These are phyloP conservation scores for Gracilaria domingensis DNA, from an alignment of 23 red algal species.

Conservation along the genomic window DNA sequence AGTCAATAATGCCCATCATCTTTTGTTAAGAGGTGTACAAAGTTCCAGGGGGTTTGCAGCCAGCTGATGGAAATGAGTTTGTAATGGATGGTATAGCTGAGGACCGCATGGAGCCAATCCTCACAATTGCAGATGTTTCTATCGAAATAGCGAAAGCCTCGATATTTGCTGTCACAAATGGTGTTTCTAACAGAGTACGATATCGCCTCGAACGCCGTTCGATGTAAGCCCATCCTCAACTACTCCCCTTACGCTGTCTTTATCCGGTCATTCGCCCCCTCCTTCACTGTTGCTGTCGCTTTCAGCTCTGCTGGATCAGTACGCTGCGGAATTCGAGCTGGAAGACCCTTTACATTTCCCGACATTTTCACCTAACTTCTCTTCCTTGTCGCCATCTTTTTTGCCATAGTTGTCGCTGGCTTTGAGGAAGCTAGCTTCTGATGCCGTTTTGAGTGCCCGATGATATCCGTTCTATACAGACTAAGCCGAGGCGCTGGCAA, in stretches of 20 bases:
- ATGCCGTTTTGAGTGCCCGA: conserved; percentile 26
- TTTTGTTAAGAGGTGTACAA: conserved; percentile 45
- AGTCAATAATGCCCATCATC: conserved; percentile 50
- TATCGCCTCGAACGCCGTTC: conserved; percentile 16
- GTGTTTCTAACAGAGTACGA: conserved; percentile 33
- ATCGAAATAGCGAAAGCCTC: conserved; percentile 48
- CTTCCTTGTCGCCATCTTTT: not conserved
- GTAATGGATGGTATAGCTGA: conserved; percentile 8
- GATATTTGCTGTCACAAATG: conserved; percentile 60
- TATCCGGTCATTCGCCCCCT: not conserved
- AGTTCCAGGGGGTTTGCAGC: conserved; percentile 34
- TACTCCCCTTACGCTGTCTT: conserved; percentile 2
- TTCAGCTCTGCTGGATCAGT: not conserved
- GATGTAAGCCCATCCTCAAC: conserved; percentile 16
- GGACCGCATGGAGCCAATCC: conserved; percentile 17
- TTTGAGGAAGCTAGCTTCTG: not conserved
- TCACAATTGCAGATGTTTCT: conserved; percentile 52
- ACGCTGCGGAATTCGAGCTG: conserved; percentile 20
- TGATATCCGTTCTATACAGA: not conserved
- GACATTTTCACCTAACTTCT: not conserved
- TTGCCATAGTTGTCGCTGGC: not conserved
- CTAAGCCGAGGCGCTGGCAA: conserved; percentile 10
- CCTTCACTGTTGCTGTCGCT: conserved; percentile 6
- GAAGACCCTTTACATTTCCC: not conserved
- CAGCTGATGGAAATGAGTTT: not conserved